Percentiles rank a stretch among this genome's conserved stretches.
Evolutionary conservation across 805 yeast species (phyloP).

Genomic region (Candida ortonii): DNA sequence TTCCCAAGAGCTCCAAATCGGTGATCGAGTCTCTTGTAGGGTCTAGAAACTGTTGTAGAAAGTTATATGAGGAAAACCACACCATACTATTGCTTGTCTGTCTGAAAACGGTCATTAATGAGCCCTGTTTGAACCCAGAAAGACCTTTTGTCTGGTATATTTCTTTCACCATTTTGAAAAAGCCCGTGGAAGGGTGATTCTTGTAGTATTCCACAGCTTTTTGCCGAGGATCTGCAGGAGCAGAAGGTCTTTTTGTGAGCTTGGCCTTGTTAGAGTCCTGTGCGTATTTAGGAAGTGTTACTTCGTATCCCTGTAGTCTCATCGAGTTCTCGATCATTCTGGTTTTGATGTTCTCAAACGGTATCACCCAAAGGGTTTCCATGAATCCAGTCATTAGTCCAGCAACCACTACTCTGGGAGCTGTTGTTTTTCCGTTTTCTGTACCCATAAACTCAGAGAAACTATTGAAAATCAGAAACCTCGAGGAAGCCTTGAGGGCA

Average conservation of each 20-base stretch:
- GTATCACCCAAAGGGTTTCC: slow-evolving; percentile 82
- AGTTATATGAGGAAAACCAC: slow-evolving; percentile 79
- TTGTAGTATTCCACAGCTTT: slow-evolving; percentile 37
- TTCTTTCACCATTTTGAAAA: slow-evolving; percentile 54
- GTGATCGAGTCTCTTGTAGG: slow-evolving; percentile 49
- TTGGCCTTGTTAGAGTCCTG: slow-evolving; percentile 22
- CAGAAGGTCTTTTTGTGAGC: slow-evolving; percentile 15
- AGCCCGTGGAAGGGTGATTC: slow-evolving; percentile 51
- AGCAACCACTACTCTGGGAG: slow-evolving; percentile 80
- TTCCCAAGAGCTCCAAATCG: slow-evolving; percentile 31
- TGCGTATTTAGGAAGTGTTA: slow-evolving; percentile 22
- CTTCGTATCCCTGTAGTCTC: slow-evolving; percentile 28
- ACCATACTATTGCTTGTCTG: slow-evolving; percentile 78
- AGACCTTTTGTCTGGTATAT: slow-evolving; percentile 72
- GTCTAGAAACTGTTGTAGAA: slow-evolving; percentile 65
- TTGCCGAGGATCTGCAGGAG: slow-evolving; percentile 8
- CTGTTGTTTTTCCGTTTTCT: slow-evolving; percentile 58
- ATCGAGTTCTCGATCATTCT: slow-evolving; percentile 72
- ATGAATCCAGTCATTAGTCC: slow-evolving; percentile 79
- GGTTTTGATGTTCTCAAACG: slow-evolving; percentile 84
- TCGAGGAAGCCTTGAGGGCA: slow-evolving; percentile 65
- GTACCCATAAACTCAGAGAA: slow-evolving; percentile 67
- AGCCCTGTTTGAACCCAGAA: slow-evolving; percentile 78
- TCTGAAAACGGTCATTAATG: slow-evolving; percentile 75
- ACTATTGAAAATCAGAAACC: slow-evolving; percentile 74